These are phyloP conservation scores for Morella rubra DNA, from an alignment of 306 rosid genomes.

Conservation along the genomic window DNA sequence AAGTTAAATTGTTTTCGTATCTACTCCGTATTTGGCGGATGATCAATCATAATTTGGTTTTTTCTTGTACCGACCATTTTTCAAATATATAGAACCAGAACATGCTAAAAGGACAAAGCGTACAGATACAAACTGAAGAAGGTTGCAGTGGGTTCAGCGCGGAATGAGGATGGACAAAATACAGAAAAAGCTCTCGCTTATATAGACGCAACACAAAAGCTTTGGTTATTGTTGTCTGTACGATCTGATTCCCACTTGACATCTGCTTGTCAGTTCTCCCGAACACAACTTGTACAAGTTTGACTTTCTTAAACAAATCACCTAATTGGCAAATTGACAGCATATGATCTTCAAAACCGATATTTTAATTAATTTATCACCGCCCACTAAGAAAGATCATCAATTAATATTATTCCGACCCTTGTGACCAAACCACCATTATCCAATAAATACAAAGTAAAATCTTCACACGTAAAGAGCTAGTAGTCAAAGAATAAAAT, in stretches of 20 bases:
- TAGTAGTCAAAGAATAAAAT: too few species aligned
- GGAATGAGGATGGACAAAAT: not conserved
- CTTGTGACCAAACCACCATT: too few species aligned
- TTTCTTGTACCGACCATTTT: too few species aligned
- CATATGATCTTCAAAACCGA: not conserved
- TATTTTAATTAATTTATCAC: not conserved
- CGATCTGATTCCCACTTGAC: not conserved
- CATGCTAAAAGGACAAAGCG: not conserved
- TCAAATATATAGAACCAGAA: not conserved
- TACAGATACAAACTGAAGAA: not conserved
- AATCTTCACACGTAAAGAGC: too few species aligned
- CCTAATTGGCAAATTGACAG: too few species aligned
- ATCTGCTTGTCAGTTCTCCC: not conserved
- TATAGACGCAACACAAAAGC: not conserved
- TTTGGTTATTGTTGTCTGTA: too few species aligned
- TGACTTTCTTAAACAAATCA: not conserved
- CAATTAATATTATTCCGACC: not conserved
- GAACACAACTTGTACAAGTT: not conserved
- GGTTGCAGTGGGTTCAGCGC: too few species aligned
- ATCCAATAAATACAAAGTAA: too few species aligned
- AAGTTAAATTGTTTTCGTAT: too few species aligned
- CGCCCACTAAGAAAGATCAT: not conserved
- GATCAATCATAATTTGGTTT: too few species aligned
- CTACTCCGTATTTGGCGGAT: too few species aligned
- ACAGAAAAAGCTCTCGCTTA: not conserved